These are phyloP conservation scores for Talaromyces liani DNA, from an alignment of 495 filamentous ascomycete species.

Conservation along the genomic window DNA sequence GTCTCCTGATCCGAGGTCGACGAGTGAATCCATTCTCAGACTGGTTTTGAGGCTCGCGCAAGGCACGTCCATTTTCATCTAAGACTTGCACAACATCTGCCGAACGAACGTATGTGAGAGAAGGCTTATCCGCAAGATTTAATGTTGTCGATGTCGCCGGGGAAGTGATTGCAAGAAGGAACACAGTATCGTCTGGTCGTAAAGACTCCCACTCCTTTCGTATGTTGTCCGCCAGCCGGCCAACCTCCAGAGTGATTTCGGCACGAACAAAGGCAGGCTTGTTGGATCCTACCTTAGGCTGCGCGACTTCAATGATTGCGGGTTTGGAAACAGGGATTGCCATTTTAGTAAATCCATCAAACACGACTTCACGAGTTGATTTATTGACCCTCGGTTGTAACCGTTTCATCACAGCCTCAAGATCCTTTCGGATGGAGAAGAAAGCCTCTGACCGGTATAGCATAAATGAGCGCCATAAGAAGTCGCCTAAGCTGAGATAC, in stretches of 20 bases:
- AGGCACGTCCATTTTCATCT: conserved; percentile 75
- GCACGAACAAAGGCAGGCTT: conserved; percentile 80
- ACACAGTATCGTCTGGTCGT: conserved; percentile 83
- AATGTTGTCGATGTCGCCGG: conserved; percentile 39
- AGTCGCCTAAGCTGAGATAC: conserved; percentile 91
- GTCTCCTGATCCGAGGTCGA: conserved; percentile 52
- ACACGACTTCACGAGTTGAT: conserved; percentile 54
- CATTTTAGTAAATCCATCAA: conserved; percentile 87
- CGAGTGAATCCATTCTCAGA: conserved; percentile 45
- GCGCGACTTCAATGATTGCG: conserved; percentile 79
- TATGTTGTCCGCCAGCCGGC: conserved; percentile 62
- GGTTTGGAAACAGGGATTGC: conserved; percentile 80
- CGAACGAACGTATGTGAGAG: conserved; percentile 65
- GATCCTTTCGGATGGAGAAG: conserved; percentile 85
- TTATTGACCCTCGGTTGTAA: conserved; percentile 62
- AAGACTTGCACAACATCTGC: conserved; percentile 83
- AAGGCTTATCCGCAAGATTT: conserved; percentile 42
- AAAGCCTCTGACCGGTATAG: conserved; percentile 89
- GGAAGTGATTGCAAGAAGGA: conserved; percentile 66
- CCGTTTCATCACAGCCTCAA: conserved; percentile 73
- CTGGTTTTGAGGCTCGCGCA: conserved; percentile 51
- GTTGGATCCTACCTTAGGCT: conserved; percentile 75
- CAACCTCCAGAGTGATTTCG: conserved; percentile 84
- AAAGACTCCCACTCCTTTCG: conserved; percentile 88
- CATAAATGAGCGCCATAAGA: conserved; percentile 86